phyloP scores from a whole-genome alignment of 78 protist species.

The Speleostelium caveatum region DNA sequence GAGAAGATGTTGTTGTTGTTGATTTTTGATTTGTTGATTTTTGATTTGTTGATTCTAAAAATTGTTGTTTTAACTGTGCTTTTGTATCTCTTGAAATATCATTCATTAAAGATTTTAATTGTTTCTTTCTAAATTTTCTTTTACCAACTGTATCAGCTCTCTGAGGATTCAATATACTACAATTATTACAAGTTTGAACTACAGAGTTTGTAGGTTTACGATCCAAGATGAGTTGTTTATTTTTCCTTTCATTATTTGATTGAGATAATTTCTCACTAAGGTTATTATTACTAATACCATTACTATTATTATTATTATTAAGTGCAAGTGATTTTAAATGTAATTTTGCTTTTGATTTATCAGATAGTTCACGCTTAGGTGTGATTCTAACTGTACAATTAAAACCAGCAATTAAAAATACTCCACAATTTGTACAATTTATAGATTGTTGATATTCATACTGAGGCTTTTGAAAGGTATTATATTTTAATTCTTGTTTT shows the following conservation, averaged over 20 bases:
- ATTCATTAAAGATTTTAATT: not conserved
- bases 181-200: not conserved
- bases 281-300: not conserved
- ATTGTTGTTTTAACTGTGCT: not conserved
- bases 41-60: not conserved
- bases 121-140: not conserved
- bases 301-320: too few species aligned
- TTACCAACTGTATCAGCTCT: not conserved
- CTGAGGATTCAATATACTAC: not conserved
- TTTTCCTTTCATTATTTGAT: not conserved
- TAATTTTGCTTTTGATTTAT: not conserved
- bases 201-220: slow-evolving; percentile 1
- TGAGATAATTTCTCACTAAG: slow-evolving; percentile 3
- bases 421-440: slow-evolving; percentile 36
- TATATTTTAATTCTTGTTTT: slow-evolving; percentile 1
- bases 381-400: slow-evolving; percentile 41
- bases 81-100: slow-evolving; percentile 4
- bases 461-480: slow-evolving; percentile 1
- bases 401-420: slow-evolving; percentile 31
- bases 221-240: not conserved
- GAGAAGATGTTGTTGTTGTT: not conserved
- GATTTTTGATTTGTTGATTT: not conserved
- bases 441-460: not conserved
- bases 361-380: not conserved
- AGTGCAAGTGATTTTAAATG: too few species aligned